phyloP scores from a whole-genome alignment of 1,284 basidiomycete species.

The Cutaneotrichosporon mucoides region DNA sequence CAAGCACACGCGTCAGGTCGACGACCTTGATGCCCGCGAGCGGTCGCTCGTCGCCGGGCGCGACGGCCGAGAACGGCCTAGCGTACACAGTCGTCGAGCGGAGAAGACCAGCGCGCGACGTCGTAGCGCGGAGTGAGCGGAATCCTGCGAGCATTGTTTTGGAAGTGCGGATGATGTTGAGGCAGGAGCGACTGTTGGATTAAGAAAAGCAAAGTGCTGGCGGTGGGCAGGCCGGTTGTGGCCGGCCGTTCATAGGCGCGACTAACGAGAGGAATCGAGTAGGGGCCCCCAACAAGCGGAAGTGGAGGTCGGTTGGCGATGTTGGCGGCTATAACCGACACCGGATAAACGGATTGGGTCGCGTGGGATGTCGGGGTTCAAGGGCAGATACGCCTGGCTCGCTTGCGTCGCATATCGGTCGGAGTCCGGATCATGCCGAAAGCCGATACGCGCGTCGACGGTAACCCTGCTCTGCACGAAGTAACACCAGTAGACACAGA shows the following conservation, averaged over 20 bases:
- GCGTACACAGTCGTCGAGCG: not conserved
- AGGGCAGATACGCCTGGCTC: too few species aligned
- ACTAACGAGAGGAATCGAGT: not conserved
- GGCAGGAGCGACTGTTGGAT: not conserved
- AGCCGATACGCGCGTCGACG: too few species aligned
- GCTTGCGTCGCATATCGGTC: too few species aligned
- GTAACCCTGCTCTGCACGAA: too few species aligned
- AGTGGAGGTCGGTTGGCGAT: not conserved
- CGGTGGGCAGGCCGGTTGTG: too few species aligned
- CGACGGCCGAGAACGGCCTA: conserved; percentile 1
- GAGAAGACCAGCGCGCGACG: not conserved
- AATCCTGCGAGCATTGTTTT: conserved; percentile 5
- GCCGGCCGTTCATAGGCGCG: not conserved
- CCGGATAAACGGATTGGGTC: not conserved
- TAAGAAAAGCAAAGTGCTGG: not conserved
- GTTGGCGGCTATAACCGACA: conserved; percentile 1
- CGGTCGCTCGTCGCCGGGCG: conserved; percentile 50
- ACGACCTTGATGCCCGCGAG: conserved; percentile 73
- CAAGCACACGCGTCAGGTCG: conserved; percentile 82
- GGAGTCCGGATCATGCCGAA: too few species aligned
- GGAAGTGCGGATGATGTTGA: too few species aligned
- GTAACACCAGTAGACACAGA: too few species aligned
- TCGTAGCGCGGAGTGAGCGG: conserved; percentile 4
- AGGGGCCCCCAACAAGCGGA: not conserved
- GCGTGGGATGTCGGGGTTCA: too few species aligned